Evolutionary conservation across 306 rosid genomes (phyloP).

Genomic region (Cucurbita ficifolia): DNA sequence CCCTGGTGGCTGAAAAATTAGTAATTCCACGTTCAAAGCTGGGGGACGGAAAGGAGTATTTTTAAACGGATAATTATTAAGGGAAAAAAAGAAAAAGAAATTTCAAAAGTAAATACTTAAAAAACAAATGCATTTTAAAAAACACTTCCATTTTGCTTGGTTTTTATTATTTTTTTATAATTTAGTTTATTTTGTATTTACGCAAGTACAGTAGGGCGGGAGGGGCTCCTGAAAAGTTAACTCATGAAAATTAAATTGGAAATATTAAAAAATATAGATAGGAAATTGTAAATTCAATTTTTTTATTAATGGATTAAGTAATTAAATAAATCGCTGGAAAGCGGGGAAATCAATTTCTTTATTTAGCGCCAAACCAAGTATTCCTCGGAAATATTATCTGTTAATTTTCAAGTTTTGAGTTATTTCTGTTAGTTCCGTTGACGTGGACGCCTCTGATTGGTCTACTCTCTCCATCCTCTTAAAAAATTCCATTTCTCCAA

Average conservation of each 20-base stretch:
- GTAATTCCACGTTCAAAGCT: not conserved
- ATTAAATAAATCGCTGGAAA: too few species aligned
- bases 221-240: too few species aligned
- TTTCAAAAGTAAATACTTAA: not conserved
- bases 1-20: not conserved
- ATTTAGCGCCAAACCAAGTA: not conserved
- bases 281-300: not conserved
- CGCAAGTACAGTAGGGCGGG: too few species aligned
- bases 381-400: not conserved
- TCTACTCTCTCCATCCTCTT: constrained; percentile 2
- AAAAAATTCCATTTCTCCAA: not conserved
- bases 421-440: not conserved
- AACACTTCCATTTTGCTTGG: too few species aligned
- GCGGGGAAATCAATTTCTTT: constrained; percentile 2
- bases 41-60: not conserved
- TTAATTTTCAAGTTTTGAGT: not conserved
- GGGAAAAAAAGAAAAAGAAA: not conserved
- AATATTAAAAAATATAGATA: not conserved
- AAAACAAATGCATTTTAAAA: too few species aligned
- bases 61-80: not conserved
- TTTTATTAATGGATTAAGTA: not conserved
- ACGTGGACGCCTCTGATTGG: not conserved
- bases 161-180: too few species aligned
- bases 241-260: not conserved
- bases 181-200: too few species aligned